phyloP scores from a whole-genome alignment of 2,329 filamentous ascomycete genomes.

The Dothideomycetes sp. region DNA sequence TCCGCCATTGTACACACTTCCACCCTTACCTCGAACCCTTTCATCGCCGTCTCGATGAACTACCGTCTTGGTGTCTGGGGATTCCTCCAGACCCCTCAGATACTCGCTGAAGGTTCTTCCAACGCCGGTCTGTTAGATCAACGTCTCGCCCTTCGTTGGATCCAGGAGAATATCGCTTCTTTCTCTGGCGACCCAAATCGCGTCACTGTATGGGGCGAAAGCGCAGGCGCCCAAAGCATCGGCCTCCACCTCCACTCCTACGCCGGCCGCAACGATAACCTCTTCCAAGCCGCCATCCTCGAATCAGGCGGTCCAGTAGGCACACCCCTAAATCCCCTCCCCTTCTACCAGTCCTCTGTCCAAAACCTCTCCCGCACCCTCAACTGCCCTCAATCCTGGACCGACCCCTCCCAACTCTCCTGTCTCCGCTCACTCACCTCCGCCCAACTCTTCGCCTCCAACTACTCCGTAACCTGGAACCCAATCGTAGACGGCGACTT shows the following conservation, averaged over 20 bases:
- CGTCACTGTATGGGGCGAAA: constrained; percentile 53
- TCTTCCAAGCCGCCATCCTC: constrained; percentile 32
- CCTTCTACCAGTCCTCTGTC: constrained; percentile 9
- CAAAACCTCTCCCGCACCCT: constrained; percentile 12
- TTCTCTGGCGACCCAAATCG: constrained; percentile 51
- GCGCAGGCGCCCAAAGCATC: constrained; percentile 31
- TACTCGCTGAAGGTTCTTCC: constrained; percentile 30
- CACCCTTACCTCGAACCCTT: constrained; percentile 39
- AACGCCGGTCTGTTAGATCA: constrained; percentile 59
- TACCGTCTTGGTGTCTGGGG: constrained; percentile 43
- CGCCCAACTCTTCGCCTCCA: constrained; percentile 11
- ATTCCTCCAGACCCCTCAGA: constrained; percentile 37
- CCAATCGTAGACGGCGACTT: constrained; percentile 36
- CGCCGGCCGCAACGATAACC: constrained; percentile 29
- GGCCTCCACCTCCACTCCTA: constrained; percentile 30
- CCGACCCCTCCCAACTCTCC: constrained; percentile 8
- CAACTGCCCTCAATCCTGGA: constrained; percentile 11
- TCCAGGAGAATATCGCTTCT: constrained; percentile 45
- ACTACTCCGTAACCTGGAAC: constrained; percentile 16
- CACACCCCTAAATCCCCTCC: constrained; percentile 8
- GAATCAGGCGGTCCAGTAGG: constrained; percentile 28
- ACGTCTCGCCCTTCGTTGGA: constrained; percentile 47
- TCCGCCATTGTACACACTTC: constrained; percentile 26
- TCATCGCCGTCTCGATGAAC: constrained; percentile 45
- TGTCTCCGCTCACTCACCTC: constrained; percentile 11